Conservation (phyloP, 2,329 filamentous ascomycete genomes). For the Penicillium hesseltinei region DNA sequence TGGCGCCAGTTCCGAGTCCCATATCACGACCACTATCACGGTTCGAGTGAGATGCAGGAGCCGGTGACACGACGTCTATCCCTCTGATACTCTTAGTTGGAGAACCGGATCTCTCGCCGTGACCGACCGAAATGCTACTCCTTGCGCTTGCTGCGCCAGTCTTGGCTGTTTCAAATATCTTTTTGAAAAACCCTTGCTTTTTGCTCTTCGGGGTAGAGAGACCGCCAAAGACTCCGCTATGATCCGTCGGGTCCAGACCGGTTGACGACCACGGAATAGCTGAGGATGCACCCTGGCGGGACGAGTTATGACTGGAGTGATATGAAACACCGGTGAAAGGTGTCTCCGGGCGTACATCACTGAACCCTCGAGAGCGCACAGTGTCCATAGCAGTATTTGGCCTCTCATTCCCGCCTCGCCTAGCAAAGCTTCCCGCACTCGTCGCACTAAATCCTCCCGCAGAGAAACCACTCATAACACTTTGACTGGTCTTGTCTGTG, state of each 20-base stretch:
- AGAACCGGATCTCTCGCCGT: constrained; percentile 44
- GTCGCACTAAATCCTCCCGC: constrained; percentile 90
- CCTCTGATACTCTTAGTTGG: constrained; percentile 50
- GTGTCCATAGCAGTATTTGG: constrained; percentile 47
- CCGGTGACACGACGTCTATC: constrained; percentile 47
- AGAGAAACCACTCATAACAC: constrained; percentile 89
- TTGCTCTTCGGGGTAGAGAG: constrained; percentile 72
- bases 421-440: constrained; percentile 87
- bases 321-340: constrained; percentile 77
- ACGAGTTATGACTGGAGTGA: constrained; percentile 76
- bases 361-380: constrained; percentile 39
- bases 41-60: constrained; percentile 31
- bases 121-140: constrained; percentile 70
- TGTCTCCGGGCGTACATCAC: constrained; percentile 49
- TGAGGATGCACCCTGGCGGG: constrained; percentile 59
- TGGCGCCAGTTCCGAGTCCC: constrained; percentile 56
- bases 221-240: constrained; percentile 70
- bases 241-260: constrained; percentile 56
- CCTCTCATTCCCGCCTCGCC: constrained; percentile 53
- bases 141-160: constrained; percentile 87
- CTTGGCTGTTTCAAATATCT: constrained; percentile 90
- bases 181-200: constrained; percentile 90
- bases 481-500: constrained; percentile 76
- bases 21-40: constrained; percentile 65
- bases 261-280: constrained; percentile 58